These are phyloP conservation scores for Secale cereale DNA, from an alignment of 176 grass and related monocot species.

Conservation along the genomic window DNA sequence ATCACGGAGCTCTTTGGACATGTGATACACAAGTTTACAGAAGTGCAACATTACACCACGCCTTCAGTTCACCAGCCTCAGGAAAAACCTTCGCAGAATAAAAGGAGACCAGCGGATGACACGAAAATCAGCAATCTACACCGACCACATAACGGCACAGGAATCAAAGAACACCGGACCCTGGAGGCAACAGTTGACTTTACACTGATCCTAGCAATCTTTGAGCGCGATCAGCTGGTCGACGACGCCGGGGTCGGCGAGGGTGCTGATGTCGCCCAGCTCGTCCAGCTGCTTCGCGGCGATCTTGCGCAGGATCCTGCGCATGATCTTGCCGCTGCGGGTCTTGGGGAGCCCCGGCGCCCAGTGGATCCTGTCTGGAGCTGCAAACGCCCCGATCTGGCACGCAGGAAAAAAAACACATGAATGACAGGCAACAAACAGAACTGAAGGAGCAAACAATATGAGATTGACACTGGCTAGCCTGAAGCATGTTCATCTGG, in stretches of 20 bases:
- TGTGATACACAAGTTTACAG: constrained; percentile 5
- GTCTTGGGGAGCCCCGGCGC: constrained; percentile 85
- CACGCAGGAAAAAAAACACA: neutral
- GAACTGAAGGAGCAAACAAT: neutral
- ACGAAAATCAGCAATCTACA: constrained; percentile 22
- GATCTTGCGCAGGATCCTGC: constrained; percentile 80
- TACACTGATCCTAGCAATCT: constrained; percentile 43
- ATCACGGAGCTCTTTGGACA: constrained; percentile 13
- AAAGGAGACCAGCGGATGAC: neutral
- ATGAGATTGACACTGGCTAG: neutral
- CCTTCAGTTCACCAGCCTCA: constrained; percentile 1
- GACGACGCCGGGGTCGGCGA: constrained; percentile 71
- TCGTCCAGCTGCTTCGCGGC: constrained; percentile 65
- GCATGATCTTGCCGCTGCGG: constrained; percentile 86
- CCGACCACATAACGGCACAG: neutral
- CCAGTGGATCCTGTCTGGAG: constrained; percentile 89
- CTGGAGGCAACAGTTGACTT: too few species aligned
- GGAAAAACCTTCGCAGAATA: neutral
- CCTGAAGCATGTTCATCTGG: neutral
- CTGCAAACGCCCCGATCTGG: constrained; percentile 88
- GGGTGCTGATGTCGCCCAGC: constrained; percentile 78
- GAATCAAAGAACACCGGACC: too few species aligned
- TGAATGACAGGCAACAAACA: neutral
- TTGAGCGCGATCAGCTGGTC: constrained; percentile 69
- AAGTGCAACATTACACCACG: constrained; percentile 1